Evolutionary conservation across 371 early-diverging fungal species (phyloP), one percentile per base, ranked within the genome.

Genomic region (Lichtheimia ornata): DNA sequence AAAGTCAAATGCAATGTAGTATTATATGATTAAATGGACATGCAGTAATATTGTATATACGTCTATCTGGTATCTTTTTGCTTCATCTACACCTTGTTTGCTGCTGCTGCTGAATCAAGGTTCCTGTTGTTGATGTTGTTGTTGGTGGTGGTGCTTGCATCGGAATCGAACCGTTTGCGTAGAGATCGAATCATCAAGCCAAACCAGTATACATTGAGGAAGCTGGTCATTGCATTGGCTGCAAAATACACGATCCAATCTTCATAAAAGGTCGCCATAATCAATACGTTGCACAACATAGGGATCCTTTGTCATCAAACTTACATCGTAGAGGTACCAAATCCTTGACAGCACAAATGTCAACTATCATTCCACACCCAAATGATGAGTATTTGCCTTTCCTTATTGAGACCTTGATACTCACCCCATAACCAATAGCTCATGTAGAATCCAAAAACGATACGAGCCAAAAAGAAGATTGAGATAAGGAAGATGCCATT

Each of bases 171-270:
- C 14, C 47, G 61, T 58, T 76, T 73, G 18, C 66, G 70, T 27
- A 81, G 62, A 74, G 74, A 74, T 6, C 57, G 53, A 56, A 91
- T 73, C 91, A 94, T 94, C 66, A 86, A 83, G 28, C 69, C 67
- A 73, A 92, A 92, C 93, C 94, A 94, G 67, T 79, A 89, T 40
- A 91, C 45, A 72, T 94, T 92, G 20, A 94, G 83, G 12, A 69
- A 68, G 62, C 85, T 86, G 17, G 93, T 77, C 0, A 82, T 72
- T 3, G 89, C 61, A 64, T 90, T 91, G 56, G 86, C 85, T 6
- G 62, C 63, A 2, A 82, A 77, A 67, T 89, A 91, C 28, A 90
- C 67, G 17, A 77, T 59, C 58, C 58, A 70, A 58, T 82, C 71
- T 65, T 79, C 58, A 61, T 50, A n/a, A 14, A 14, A 42, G 3